Evolutionary conservation across 1,139 yeast genomes (phyloP), one percentile per base, ranked within the genome.

Genomic region (Suhomyces chickasaworum): DNA sequence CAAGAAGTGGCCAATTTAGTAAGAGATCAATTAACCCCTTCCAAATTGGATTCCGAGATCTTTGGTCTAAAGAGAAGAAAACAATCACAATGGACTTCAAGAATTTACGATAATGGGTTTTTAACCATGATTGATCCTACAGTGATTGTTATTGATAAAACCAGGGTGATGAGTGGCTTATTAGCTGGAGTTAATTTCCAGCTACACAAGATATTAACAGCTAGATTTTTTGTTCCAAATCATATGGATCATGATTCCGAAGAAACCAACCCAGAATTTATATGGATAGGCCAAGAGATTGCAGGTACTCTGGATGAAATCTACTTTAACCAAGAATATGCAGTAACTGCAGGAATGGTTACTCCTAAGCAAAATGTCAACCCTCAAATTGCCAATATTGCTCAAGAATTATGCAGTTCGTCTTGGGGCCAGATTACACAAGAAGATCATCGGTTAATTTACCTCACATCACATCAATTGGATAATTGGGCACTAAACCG

Each of bases 341-440:
- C 71, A 0, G 67, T 64, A 2, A 58, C 66, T 4, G 63, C 62
- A 1, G 77, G 77, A 2, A 53, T 68, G 1, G 50, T 59, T n/a
- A 70, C 75, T 0, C 76, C 75, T 1, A 39, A 48, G 4, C 51
- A 52, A 27, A 63, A 64, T 37, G 25, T 49, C 3, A 57, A 65
- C 17, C 51, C 40, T n/a, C 48, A 56, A 3, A 40, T 48, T 3
- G 53, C 59, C 3, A 60, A 64, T 1, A 41, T 53, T 13, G 57
- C 75, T 1, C 56, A 56, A 7, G 77, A 72, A 48, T 49, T 71
- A 4, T 72, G 77, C 49, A 69, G 75, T 5, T 51, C 73, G 8
- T 69, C 76, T 3, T 69, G 74, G 73, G 73, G 68, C 3, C 76
- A 71, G 52, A 46, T 69, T 2, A 55, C 57, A 39, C 67, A 60